phyloP scores from a whole-genome alignment of 345 rosid genomes.

The Arabidopsis arenosa region DNA sequence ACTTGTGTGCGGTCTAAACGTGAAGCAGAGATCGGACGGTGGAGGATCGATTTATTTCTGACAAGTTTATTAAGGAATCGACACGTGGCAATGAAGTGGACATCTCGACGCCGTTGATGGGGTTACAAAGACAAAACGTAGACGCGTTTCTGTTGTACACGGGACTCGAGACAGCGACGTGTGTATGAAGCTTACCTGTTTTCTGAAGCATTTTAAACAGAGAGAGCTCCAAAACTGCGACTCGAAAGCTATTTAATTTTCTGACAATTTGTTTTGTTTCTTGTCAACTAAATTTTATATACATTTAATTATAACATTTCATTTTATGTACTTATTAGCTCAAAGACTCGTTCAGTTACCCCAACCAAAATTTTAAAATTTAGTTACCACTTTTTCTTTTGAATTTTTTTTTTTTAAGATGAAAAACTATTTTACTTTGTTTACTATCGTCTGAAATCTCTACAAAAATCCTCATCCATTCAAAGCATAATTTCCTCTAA shows the following conservation, averaged over 20 bases:
- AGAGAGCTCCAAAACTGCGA: constrained; percentile 27
- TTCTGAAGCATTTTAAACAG: constrained; percentile 6
- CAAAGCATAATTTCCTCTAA: too few species aligned
- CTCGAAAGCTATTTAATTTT: constrained; percentile 29
- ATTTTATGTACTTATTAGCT: neutral
- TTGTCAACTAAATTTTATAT: constrained; percentile 2
- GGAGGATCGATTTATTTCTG: constrained; percentile 4
- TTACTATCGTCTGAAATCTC: neutral
- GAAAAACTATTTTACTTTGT: too few species aligned
- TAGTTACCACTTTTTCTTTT: too few species aligned
- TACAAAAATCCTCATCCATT: neutral
- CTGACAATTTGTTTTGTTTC: constrained; percentile 27
- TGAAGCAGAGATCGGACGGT: constrained; percentile 18
- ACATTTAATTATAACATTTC: neutral
- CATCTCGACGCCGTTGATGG: constrained; percentile 32
- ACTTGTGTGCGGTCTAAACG: neutral
- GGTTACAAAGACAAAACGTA: constrained; percentile 25
- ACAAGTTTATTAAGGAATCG: neutral
- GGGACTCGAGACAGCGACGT: constrained; percentile 43
- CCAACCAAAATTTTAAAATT: too few species aligned
- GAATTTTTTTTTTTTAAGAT: too few species aligned
- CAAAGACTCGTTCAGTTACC: too few species aligned
- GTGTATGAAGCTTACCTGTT: constrained; percentile 30
- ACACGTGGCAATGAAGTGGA: constrained; percentile 35
- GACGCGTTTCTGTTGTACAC: constrained; percentile 41